Evolutionary conservation across 805 yeast genomes (phyloP), one percentile per base, ranked within the genome.

Genomic region (Debaryomyces hansenii): DNA sequence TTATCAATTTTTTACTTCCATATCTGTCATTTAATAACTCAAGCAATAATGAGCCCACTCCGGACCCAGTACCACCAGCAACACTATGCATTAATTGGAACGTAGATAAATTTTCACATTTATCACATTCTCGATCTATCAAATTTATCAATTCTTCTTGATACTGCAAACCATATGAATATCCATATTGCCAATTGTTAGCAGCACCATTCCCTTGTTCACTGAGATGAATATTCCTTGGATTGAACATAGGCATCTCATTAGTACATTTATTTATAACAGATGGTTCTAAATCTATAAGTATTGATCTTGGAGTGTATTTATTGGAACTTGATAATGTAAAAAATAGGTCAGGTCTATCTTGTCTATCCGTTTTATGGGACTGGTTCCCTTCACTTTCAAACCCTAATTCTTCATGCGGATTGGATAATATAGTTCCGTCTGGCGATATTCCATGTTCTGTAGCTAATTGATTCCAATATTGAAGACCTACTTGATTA

Each of bases 51-150:
- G 96, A 87, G 0, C 99, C 99, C 32, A 90, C 80, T 3, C 99
- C 99, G 0, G 97, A 87, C 0, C 99, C 99, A 0, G 99, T 94
- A 34, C 99, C 99, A 32, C 99, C 99, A 0, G 97, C 98, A 4
- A 94, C 96, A 4, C 97, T 87, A 66, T 94, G 99, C 42, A 91
- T 65, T 53, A 94, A 69, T 71, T 90, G 96, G 64, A 94, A 94
- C 4, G 95, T 96, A 53, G 91, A 94, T 44, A 90, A 70, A 46
- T 85, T 85, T 52, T 95, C 98, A 54, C 96, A 85, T 28, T 87
- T 84, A 59, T 94, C 99, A 35, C 90, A 76, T 57, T 94, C 97
- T 45, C 94, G 77, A 59, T 90, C 97, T 20, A 94, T 76, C 78
- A 90, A 81, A 56, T 90, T 92, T 45, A 87, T 54, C 34, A 95